Evolutionary conservation across 1,284 basidiomycete genomes (phyloP), one percentile per base, ranked within the genome.

Genomic region (Vanrija sp.): DNA sequence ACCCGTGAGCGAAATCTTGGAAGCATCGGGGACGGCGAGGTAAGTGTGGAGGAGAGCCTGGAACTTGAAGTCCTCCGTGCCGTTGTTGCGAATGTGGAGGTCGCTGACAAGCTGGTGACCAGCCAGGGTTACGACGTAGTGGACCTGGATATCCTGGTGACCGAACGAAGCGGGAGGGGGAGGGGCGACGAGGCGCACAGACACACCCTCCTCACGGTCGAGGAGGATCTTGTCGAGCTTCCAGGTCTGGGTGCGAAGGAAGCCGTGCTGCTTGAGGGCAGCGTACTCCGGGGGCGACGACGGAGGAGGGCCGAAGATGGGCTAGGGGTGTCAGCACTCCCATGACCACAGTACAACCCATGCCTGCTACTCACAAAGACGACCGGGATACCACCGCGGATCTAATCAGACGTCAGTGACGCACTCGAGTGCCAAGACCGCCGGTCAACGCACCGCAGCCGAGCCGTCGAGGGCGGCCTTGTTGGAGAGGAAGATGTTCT

Each of bases 11-110:
- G 57, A 59, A 31, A 75, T 58, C 49, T 65, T 65, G n/a, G 44
- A 60, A 80, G 74, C 53, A 80, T 79, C 39, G 81, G 80, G 43
- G 81, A 86, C 87, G n/a, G 81, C 81, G 56, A 92, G 80, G 75
- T 95, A 95, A 51, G 82, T 90, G 75, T 94, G 91, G 53, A 95
- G 80, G 35, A 95, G 78, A 2, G 89, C 86, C 73, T 95, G 91
- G 78, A 92, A 94, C 67, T 85, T 84, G 48, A 93, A 81, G 3
- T 71, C 64, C 14, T 68, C 63, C 19, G 35, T 27, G 10, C 64
- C 61, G 3, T 66, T 80, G 68, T 93, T 93, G 58, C 79, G 80
- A 54, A 94, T 85, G 69, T 89, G 86, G 12, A 94, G 77, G 68
- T 87, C 85, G 31, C 87, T 89, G 61, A 81, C 83, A 54, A 94